Evolutionary conservation across 768 basidiomycete species (phyloP).

Genomic region (Tulasnella calospora): DNA sequence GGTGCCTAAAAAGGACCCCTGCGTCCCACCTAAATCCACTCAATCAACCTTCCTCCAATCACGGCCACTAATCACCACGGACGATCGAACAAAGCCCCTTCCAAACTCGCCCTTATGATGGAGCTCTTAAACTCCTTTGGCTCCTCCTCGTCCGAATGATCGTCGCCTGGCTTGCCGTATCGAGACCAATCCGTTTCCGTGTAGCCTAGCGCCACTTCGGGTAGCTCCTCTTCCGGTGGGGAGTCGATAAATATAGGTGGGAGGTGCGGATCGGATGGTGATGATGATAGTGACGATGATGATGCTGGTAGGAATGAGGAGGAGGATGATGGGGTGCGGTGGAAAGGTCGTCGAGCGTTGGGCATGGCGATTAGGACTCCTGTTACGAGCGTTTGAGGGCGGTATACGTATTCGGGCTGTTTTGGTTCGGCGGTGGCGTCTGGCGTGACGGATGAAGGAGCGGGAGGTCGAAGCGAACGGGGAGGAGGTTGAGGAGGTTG

Average conservation of each 20-base stretch:
- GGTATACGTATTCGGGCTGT: background rate
- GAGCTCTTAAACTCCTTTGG: background rate
- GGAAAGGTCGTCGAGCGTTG: background rate
- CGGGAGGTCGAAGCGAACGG: background rate
- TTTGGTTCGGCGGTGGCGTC: background rate
- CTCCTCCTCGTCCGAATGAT: background rate
- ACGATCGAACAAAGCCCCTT: background rate
- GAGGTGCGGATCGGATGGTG: background rate
- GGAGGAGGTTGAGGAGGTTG: background rate
- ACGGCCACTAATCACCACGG: background rate
- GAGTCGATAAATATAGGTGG: background rate
- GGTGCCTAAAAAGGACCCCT: no score
- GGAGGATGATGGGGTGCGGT: background rate
- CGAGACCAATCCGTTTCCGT: background rate
- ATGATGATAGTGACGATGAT: background rate
- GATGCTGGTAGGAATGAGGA: background rate
- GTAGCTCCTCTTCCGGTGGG: background rate
- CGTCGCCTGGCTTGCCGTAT: background rate
- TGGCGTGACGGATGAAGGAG: background rate
- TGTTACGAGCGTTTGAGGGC: background rate
- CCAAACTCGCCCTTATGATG: background rate
- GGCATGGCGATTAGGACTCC: background rate
- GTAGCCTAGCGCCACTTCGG: background rate
- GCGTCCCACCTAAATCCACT: no score
- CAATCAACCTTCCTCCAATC: background rate